Base-by-base conservation (phyloP, 2,329 filamentous ascomycete genomes). In the Leptosphaerulina australis region DNA sequence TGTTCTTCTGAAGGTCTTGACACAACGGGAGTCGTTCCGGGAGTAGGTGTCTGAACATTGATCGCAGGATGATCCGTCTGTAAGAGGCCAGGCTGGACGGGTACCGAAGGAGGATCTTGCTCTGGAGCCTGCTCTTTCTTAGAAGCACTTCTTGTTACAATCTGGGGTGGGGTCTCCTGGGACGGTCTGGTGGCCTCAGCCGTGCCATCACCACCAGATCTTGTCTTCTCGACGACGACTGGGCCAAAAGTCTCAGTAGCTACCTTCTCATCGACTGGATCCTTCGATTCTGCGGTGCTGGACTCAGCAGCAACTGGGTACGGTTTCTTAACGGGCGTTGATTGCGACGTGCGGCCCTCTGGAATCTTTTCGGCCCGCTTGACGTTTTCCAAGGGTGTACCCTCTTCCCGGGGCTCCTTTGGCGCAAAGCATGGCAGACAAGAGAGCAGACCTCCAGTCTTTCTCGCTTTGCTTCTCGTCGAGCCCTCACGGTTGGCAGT, bases 341-440 rank as follows among this genome's bases (percentile, higher is more conserved):
- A 84, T 74, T 75, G 84, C 25, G 83, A 62, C 17, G 70, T 72
- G 38, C 72, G 70, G 11, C 63, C 62, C 6, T 73, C 64, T 33
- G 72, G 72, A 15, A 71, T 54, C 44, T 69, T 72, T 41, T 64
- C 67, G 15, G 71, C 64, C 39, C 74, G 73, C 61, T 77, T 79
- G 15, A 73, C 69, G 30, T 76, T 74, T 55, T 77, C 74, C 20
- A 71, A 76, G 29, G 83, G 79, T 50, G 83, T 58, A n/a, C 60
- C 59, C 35, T 72, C 66, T 7, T 56, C 26, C 34, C 83, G 81
- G 12, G 80, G 79, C 56, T 82, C 79, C 55, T 87, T 85, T 39
- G 85, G 83, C 30, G 84, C 79, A 69, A 87, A 90, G 75, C 87
- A 90, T 53, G 81, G 84, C 50, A 90, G 77, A 45, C 90, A 80